Percentiles rank a stretch among this genome's conserved stretches.
These are phyloP conservation scores for Euclidium syriacum DNA, from an alignment of 345 rosid genomes.

Conservation along the genomic window DNA sequence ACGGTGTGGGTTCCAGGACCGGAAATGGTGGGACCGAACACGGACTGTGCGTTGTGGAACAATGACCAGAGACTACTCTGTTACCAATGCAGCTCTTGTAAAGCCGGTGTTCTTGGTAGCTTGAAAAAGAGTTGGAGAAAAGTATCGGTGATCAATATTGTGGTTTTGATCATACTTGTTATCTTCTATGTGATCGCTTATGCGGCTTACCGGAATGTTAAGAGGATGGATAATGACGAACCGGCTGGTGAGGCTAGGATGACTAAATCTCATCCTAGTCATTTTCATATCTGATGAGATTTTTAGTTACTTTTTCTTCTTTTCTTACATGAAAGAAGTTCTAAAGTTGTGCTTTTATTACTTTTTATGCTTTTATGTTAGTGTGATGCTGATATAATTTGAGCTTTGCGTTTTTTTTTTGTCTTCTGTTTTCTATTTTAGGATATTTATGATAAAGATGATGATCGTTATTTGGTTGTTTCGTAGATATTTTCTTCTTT, in stretches of 20 bases:
- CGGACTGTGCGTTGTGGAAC: conserved; percentile 67
- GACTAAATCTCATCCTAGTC: conserved; percentile 71
- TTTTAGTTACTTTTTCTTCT: no score
- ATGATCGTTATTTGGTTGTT: not conserved
- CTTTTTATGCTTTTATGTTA: not conserved
- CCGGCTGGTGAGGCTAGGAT: conserved; percentile 69
- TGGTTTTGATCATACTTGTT: conserved; percentile 68
- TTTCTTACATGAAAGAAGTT: no score
- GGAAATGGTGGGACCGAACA: conserved; percentile 30
- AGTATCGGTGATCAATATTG: conserved; percentile 77
- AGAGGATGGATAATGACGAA: conserved; percentile 77
- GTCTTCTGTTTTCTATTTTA: not conserved
- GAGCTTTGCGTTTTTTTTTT: not conserved
- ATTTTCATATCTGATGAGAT: conserved; percentile 39
- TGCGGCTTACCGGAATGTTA: conserved; percentile 75
- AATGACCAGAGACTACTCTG: conserved; percentile 67
- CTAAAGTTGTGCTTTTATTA: not conserved
- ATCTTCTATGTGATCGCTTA: conserved; percentile 67
- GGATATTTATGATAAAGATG: not conserved
- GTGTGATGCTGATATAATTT: not conserved
- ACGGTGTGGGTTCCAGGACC: conserved; percentile 51
- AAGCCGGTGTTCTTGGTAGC: conserved; percentile 88
- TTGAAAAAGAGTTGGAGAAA: conserved; percentile 92
- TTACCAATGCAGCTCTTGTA: conserved; percentile 80
- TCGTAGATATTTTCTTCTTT: no score